Base-by-base conservation (phyloP, 371 early-diverging fungal species). In the Zancudomyces culisetae region DNA sequence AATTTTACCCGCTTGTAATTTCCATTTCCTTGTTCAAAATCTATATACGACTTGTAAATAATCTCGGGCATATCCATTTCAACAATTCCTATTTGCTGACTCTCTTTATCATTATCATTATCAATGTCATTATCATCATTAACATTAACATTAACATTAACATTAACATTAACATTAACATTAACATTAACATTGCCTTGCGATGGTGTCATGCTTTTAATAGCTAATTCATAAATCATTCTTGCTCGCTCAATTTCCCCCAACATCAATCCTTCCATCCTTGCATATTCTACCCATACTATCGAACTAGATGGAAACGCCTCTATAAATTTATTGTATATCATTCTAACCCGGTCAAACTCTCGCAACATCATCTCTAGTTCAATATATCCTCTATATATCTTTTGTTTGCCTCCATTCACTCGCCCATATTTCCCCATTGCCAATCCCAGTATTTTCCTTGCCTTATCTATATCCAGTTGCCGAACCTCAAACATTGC, bases 21-120 rank as follows among this genome's bases (percentile, higher is more conserved):
- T 54, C 71, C 80, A 56, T 86, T 79, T 2, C 74, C 76, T 28
- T 79, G 75, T 59, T 94, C 94, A 65, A 93, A 92, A 60, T 97
- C 96, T 55, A 97, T 93, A 59, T 83, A 94, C 0, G 90, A 83
- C 69, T 93, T 95, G 95, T 95, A 97, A 43, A 97, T 63, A 12
- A 95, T 72, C 60, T 97, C 97, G 27, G 95, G 96, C 92, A 91
- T 89, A 54, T 95, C 93, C 50, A 95, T 63, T 2, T 72, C 75
- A 0, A 80, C 80, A 66, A 92, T 92, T 35, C 72, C 67, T 30
- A 94, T 75, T n/a, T n/a, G n/a, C n/a, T n/a, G n/a, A n/a, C n/a
- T n/a, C n/a, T n/a, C n/a, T n/a, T n/a, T n/a, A n/a, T n/a, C n/a
- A n/a, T n/a, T n/a, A n/a, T n/a, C n/a, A n/a, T n/a, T n/a, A n/a